Evolutionary conservation across 306 rosid genomes (phyloP), one percentile per base, ranked within the genome.

Genomic region (Vigna mungo): DNA sequence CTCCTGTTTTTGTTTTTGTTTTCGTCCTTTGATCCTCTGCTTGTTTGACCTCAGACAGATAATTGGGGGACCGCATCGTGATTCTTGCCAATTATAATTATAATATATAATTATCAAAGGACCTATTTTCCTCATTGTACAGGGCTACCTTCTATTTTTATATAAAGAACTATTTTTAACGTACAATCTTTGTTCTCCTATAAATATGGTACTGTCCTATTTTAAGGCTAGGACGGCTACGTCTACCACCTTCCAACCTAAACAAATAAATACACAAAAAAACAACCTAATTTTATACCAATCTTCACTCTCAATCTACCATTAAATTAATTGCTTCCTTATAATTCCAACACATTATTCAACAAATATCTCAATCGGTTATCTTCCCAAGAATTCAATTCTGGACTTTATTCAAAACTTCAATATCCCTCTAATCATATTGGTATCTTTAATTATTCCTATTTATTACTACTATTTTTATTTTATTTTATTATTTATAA

Each of bases 41-140:
- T 51, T 34, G 64, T 75, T 76, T 65, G 79, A 71, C 73, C 71
- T 32, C 43, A 71, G 48, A 84, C 21, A 20, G 21, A 20, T 4
- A 27, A 37, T 59, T 71, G 34, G 85, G 85, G 76, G 88, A 84
- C 81, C 79, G 34, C 85, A 9, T 62, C 17, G 6, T 63, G n/a
- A n/a, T n/a, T n/a, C n/a, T n/a, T n/a, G n/a, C n/a, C n/a, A n/a
- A n/a, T n/a, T n/a, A n/a, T n/a, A n/a, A n/a, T n/a, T n/a, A n/a
- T n/a, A n/a, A n/a, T n/a, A n/a, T n/a, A n/a, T n/a, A n/a, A n/a
- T n/a, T n/a, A n/a, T n/a, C n/a, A n/a, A n/a, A n/a, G n/a, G n/a
- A n/a, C n/a, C n/a, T n/a, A n/a, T n/a, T n/a, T n/a, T n/a, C n/a
- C n/a, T n/a, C n/a, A n/a, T n/a, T n/a, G n/a, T n/a, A n/a, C n/a